A percentile compares a stretch with the other conserved stretches of the same genome.
phyloP scores from a whole-genome alignment of 1,139 yeast species.

The Taphrina pruni region DNA sequence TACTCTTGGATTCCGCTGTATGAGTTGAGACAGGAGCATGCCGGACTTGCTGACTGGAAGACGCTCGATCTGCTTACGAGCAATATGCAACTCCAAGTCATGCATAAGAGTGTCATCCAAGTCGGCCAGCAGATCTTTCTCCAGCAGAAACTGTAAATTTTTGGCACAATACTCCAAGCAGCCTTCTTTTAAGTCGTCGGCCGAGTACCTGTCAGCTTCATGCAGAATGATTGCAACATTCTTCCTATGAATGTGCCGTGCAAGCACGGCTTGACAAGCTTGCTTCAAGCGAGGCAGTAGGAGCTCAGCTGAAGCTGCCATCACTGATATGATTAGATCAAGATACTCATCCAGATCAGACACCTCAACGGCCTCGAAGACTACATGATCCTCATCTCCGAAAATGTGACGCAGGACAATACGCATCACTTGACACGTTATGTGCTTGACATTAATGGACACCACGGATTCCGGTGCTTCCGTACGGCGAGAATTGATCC shows the following conservation, averaged over 20 bases:
- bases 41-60: constrained; percentile 46
- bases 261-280: constrained; percentile 66
- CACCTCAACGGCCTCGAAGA: constrained; percentile 57
- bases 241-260: constrained; percentile 56
- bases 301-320: constrained; percentile 69
- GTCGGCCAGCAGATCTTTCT: constrained; percentile 55
- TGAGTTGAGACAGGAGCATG: constrained; percentile 38
- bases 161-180: constrained; percentile 73
- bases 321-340: constrained; percentile 62
- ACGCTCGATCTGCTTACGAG: constrained; percentile 45
- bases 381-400: constrained; percentile 58
- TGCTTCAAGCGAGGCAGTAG: constrained; percentile 65
- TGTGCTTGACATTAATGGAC: constrained; percentile 55
- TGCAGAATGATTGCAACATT: constrained; percentile 57
- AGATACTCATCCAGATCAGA: constrained; percentile 59
- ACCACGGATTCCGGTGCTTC: constrained; percentile 48
- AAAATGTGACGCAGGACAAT: constrained; percentile 64
- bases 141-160: constrained; percentile 68
- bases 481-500: constrained; percentile 41
- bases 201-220: constrained; percentile 62
- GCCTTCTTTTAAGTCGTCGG: constrained; percentile 62
- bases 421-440: constrained; percentile 57
- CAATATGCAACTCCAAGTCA: constrained; percentile 50
- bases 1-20: constrained; percentile 42
- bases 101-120: constrained; percentile 51